Evolutionary conservation across 495 filamentous ascomycete genomes (phyloP).

Genomic region (Podospora pseudocomata): DNA sequence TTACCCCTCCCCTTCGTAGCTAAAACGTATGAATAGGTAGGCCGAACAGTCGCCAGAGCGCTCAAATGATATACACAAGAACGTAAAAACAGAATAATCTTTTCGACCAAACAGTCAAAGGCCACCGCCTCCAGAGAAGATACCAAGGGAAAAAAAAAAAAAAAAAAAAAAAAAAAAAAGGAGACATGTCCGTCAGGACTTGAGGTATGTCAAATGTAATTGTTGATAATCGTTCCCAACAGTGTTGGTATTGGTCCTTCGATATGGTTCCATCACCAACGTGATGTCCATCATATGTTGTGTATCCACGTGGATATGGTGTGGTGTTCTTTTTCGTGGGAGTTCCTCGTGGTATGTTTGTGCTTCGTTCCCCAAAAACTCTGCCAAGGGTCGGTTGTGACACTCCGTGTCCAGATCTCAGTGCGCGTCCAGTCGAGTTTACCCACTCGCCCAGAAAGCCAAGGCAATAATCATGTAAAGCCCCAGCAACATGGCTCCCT

Average conservation of each 20-base stretch:
- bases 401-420: background rate
- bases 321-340: background rate
- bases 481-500: constrained; percentile 73
- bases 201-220: background rate
- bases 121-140: background rate
- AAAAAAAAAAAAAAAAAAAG: background rate
- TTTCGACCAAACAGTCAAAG: background rate
- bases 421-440: background rate
- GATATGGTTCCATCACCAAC: background rate
- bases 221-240: background rate
- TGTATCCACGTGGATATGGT: too few species aligned
- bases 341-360: background rate
- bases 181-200: background rate
- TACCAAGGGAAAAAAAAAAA: background rate
- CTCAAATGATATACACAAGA: background rate
- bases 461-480: constrained; percentile 80
- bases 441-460: constrained; percentile 75
- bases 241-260: background rate
- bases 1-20: background rate
- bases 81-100: background rate
- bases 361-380: too few species aligned
- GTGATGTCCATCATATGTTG: background rate
- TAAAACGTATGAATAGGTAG: background rate
- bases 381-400: background rate
- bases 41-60: background rate